phyloP scores from a whole-genome alignment of 164 flowering plant species.

The Magnolia sinica region DNA sequence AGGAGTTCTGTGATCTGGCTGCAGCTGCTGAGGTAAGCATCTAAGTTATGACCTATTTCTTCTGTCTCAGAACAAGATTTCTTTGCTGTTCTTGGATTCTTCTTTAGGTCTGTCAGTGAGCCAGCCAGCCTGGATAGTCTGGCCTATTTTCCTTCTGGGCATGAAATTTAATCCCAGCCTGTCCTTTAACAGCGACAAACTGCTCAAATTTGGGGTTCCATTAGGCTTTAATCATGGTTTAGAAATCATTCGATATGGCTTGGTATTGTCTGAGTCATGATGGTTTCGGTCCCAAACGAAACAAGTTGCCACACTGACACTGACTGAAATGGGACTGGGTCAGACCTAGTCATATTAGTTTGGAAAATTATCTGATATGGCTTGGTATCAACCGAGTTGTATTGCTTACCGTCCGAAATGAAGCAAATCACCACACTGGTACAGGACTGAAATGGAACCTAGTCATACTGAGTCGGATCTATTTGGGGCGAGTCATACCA shows the following conservation, averaged over 20 bases:
- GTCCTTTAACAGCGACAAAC: neutral
- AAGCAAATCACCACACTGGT: too few relatives aligned
- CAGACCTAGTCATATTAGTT: too few relatives aligned
- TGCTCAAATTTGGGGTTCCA: neutral
- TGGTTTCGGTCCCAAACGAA: neutral
- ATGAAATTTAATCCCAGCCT: too few relatives aligned
- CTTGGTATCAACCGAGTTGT: too few relatives aligned
- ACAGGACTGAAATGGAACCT: too few relatives aligned
- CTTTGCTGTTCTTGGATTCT: neutral
- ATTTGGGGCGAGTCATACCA: too few relatives aligned
- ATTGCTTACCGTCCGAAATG: too few relatives aligned
- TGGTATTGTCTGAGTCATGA: too few relatives aligned
- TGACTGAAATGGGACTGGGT: too few relatives aligned
- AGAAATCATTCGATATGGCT: neutral
- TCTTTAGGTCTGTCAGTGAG: neutral
- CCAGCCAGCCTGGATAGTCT: neutral
- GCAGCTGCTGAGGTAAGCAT: slow-evolving; percentile 70
- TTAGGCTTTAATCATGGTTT: neutral
- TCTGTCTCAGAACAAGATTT: neutral
- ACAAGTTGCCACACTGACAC: neutral
- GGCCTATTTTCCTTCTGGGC: neutral
- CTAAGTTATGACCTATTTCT: neutral
- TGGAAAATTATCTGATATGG: too few relatives aligned
- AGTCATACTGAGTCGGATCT: too few relatives aligned
- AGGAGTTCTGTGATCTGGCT: slow-evolving; percentile 68